Conservation (phyloP, 2,329 filamentous ascomycete species). For the Coniochaeta ligniaria region DNA sequence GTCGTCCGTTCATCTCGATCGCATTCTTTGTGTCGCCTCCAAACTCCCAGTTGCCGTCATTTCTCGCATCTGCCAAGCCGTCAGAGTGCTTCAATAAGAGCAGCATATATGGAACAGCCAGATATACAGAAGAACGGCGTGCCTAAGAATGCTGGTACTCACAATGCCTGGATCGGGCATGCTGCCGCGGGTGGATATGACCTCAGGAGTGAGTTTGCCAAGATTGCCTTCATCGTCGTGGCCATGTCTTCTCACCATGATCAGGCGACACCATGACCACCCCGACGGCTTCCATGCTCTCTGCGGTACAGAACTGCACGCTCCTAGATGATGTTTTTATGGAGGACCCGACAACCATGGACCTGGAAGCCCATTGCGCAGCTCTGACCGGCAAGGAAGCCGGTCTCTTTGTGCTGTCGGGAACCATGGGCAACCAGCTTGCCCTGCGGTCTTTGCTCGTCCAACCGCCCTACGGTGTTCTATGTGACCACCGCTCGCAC, state of each 20-base stretch:
- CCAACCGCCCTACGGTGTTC: slow-evolving; percentile 71
- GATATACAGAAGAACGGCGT: background rate
- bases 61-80: background rate
- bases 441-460: slow-evolving; percentile 69
- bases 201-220: slow-evolving; percentile 19
- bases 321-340: slow-evolving; percentile 78
- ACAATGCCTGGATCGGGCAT: slow-evolving; percentile 21
- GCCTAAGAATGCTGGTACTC: background rate
- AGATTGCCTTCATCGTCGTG: background rate
- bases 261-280: slow-evolving; percentile 56
- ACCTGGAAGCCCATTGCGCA: slow-evolving; percentile 69
- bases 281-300: slow-evolving; percentile 74
- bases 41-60: background rate
- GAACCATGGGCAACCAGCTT: slow-evolving; percentile 92
- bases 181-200: slow-evolving; percentile 22
- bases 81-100: background rate
- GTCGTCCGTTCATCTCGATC: background rate
- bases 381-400: slow-evolving; percentile 67
- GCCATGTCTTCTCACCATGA: slow-evolving; percentile 1
- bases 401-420: slow-evolving; percentile 75
- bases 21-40: background rate
- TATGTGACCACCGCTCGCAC: slow-evolving; percentile 75
- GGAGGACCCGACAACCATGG: slow-evolving; percentile 72
- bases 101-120: background rate
- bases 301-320: slow-evolving; percentile 65